Percentiles rank a stretch among this genome's conserved stretches.
phyloP scores from a whole-genome alignment of 306 rosid species.

The Morella rubra region DNA sequence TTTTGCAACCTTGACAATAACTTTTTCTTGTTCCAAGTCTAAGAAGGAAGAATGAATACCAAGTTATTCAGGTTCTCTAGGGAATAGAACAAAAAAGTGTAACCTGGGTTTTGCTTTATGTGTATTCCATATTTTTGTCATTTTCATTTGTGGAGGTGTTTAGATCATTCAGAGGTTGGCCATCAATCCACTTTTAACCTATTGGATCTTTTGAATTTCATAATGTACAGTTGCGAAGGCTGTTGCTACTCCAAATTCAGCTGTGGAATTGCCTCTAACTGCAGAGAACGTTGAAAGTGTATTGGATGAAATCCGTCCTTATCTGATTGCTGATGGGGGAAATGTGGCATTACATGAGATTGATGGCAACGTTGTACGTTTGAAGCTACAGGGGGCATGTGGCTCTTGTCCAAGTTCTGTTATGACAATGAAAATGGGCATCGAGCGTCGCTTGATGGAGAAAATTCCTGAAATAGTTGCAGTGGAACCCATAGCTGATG shows the following conservation, averaged over 20 bases:
- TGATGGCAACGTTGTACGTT: conserved; percentile 83
- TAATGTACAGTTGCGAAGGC: conserved; percentile 56
- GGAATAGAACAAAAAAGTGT: background rate
- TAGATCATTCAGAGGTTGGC: background rate
- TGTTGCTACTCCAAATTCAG: conserved; percentile 76
- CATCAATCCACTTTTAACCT: background rate
- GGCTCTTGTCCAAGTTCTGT: conserved; percentile 97
- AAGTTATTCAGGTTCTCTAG: background rate
- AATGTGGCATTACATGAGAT: conserved; percentile 90
- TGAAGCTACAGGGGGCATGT: conserved; percentile 97
- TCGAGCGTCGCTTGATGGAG: conserved; percentile 91
- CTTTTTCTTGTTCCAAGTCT: background rate
- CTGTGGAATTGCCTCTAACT: conserved; percentile 76
- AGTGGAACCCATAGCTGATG: conserved; percentile 82
- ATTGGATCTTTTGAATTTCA: conserved; percentile 12
- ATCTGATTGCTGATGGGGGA: conserved; percentile 87
- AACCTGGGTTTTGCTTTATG: background rate
- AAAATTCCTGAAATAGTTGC: conserved; percentile 93
- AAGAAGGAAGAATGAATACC: background rate
- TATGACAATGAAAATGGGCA: conserved; percentile 94
- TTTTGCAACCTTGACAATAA: background rate
- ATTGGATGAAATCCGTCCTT: conserved; percentile 82
- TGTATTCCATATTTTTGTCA: background rate
- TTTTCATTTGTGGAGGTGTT: background rate
- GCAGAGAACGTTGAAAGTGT: conserved; percentile 79